These are phyloP conservation scores for Boletus coccyginus DNA, from an alignment of 768 basidiomycete genomes.

Conservation along the genomic window DNA sequence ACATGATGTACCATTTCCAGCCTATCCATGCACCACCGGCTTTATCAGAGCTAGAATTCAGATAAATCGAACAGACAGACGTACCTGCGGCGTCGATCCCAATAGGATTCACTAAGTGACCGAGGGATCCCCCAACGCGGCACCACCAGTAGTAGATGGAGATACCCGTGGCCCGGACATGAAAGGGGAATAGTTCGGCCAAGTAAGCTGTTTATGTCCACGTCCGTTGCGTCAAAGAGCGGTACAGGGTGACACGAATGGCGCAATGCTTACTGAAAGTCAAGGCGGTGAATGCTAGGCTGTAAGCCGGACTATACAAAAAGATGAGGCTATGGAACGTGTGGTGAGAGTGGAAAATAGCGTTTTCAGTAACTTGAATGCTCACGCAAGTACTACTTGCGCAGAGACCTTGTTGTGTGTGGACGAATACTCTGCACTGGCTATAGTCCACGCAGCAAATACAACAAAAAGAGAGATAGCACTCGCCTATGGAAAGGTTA, in stretches of 20 bases:
- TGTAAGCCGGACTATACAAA: slow-evolving; percentile 5
- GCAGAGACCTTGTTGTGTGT: slow-evolving; percentile 7
- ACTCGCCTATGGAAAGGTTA: slow-evolving; percentile 1
- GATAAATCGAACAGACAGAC: neutral
- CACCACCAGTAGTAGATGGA: slow-evolving; percentile 59
- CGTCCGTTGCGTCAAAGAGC: neutral
- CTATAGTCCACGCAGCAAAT: slow-evolving; percentile 17
- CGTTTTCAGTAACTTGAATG: neutral
- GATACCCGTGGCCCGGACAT: slow-evolving; percentile 58
- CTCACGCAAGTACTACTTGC: slow-evolving; percentile 13
- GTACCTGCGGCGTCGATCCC: slow-evolving; percentile 3
- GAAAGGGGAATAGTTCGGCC: slow-evolving; percentile 63
- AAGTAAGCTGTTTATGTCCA: slow-evolving; percentile 43
- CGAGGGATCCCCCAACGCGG: slow-evolving; percentile 28
- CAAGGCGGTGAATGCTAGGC: neutral
- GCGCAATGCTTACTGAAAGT: neutral
- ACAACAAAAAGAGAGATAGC: slow-evolving; percentile 12
- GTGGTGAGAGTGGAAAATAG: neutral
- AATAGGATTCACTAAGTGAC: slow-evolving; percentile 10
- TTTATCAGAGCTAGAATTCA: neutral
- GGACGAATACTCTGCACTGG: slow-evolving; percentile 18
- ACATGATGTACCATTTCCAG: slow-evolving; percentile 14
- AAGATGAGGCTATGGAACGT: slow-evolving; percentile 10
- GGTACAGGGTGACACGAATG: no score
- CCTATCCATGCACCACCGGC: neutral